Percentiles rank a stretch among this genome's conserved stretches.
Conservation (phyloP, 1,139 yeast genomes). For the Debaryomyces subglobosus region DNA sequence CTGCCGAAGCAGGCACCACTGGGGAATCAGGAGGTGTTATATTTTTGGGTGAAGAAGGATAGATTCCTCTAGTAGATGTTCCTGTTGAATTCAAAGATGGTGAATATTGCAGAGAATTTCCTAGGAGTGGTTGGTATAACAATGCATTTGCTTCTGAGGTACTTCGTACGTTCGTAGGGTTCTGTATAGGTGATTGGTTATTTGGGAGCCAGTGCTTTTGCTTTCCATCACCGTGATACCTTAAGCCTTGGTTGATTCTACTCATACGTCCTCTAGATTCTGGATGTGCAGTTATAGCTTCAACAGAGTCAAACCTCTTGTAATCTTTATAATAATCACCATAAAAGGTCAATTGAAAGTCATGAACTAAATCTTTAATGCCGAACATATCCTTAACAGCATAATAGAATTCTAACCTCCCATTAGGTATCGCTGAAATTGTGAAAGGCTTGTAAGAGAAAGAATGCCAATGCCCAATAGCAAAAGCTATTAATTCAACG, state of each 20-base stretch:
- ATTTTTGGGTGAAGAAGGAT: constrained; percentile 31
- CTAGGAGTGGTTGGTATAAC: constrained; percentile 14
- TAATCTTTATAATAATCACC: constrained; percentile 79
- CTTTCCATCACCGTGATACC: constrained; percentile 79
- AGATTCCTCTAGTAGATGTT: constrained; percentile 39
- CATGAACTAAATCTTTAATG: constrained; percentile 71
- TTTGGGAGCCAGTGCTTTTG: constrained; percentile 83
- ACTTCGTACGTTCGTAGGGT: constrained; percentile 23
- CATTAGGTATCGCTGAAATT: constrained; percentile 62
- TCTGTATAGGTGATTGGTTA: constrained; percentile 20
- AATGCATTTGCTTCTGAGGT: constrained; percentile 34
- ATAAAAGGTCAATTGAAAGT: constrained; percentile 70
- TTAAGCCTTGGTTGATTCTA: constrained; percentile 78
- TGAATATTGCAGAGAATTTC: constrained; percentile 10
- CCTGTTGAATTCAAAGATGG: constrained; percentile 37
- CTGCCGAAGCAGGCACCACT: constrained; percentile 15
- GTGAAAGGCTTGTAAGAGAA: constrained; percentile 79
- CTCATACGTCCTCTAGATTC: constrained; percentile 66
- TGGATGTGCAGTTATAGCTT: constrained; percentile 70
- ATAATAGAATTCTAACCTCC: constrained; percentile 57
- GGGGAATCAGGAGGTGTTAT: constrained; percentile 30
- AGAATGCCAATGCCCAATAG: constrained; percentile 85
- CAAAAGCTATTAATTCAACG: constrained; percentile 82
- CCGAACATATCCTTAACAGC: constrained; percentile 83
- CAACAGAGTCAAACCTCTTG: constrained; percentile 80